Evolutionary conservation across 495 filamentous ascomycete species (phyloP).

Genomic region (Tuber melanosporum): DNA sequence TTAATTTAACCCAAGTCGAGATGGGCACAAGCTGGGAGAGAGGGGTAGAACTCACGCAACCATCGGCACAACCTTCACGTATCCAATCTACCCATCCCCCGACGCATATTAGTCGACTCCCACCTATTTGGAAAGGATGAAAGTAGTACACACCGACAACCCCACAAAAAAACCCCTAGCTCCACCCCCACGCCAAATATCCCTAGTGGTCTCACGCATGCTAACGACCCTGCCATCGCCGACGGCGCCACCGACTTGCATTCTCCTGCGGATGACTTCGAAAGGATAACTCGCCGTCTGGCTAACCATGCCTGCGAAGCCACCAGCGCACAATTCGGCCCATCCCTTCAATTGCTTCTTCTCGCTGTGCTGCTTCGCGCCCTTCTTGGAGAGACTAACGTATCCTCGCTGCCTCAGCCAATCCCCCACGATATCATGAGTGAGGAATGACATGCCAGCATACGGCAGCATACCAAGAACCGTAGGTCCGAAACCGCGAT

Average conservation of each 20-base stretch:
- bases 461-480: constrained; percentile 92
- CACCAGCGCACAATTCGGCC: constrained; percentile 81
- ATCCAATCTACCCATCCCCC: constrained; percentile 60
- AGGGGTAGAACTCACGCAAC: constrained; percentile 58
- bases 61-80: constrained; percentile 90
- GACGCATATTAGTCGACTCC: neutral
- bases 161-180: constrained; percentile 85
- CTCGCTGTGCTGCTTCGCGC: constrained; percentile 17
- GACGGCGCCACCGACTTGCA: constrained; percentile 93
- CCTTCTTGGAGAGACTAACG: constrained; percentile 22
- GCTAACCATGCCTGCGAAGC: constrained; percentile 74
- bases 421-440: constrained; percentile 82
- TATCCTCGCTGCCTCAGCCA: constrained; percentile 56
- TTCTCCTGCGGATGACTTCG: constrained; percentile 82
- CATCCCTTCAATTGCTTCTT: constrained; percentile 54
- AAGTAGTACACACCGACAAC: constrained; percentile 48
- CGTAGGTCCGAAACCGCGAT: constrained; percentile 85
- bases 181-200: constrained; percentile 69
- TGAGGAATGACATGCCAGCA: constrained; percentile 93
- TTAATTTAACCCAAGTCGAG: neutral
- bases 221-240: constrained; percentile 74
- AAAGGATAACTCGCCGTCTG: constrained; percentile 90
- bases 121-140: neutral
- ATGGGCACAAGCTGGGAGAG: constrained; percentile 42
- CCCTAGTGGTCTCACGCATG: constrained; percentile 67